Conservation (phyloP, 192 early-diverging fungal genomes). For the Geranomyces variabilis region DNA sequence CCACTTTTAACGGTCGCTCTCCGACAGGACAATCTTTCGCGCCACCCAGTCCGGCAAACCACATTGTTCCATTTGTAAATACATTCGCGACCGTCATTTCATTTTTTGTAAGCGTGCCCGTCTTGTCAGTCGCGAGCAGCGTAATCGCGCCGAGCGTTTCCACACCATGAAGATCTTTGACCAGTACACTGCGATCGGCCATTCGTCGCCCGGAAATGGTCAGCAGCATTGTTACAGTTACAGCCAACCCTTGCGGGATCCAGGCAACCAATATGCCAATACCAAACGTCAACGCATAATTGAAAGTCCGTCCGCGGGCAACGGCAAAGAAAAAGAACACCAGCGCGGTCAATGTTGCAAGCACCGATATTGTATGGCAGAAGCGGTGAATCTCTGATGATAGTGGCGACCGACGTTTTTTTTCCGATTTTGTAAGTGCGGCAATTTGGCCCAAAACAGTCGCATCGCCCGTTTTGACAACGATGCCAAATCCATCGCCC, state of each 20-base stretch:
- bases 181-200: constrained; percentile 59
- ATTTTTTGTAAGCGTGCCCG: constrained; percentile 71
- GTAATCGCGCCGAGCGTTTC: constrained; percentile 69
- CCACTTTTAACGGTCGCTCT: constrained; percentile 40
- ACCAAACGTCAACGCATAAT: constrained; percentile 51
- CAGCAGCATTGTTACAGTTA: constrained; percentile 62
- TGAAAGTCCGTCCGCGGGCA: constrained; percentile 43
- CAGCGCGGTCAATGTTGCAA: constrained; percentile 51
- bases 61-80: constrained; percentile 44
- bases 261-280: constrained; percentile 63
- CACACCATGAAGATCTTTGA: constrained; percentile 65
- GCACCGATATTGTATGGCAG: constrained; percentile 49
- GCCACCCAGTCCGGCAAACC: constrained; percentile 19
- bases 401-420: constrained; percentile 43
- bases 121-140: constrained; percentile 73
- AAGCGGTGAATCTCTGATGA: constrained; percentile 52
- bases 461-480: constrained; percentile 51
- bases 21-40: constrained; percentile 12
- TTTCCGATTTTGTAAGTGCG: constrained; percentile 39
- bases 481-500: constrained; percentile 55
- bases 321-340: constrained; percentile 53
- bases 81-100: constrained; percentile 58
- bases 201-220: constrained; percentile 54
- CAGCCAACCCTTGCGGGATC: constrained; percentile 63
- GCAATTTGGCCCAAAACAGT: constrained; percentile 58